These are phyloP conservation scores for Macrocybe gigantea DNA, from an alignment of 768 basidiomycete species.

Conservation along the genomic window DNA sequence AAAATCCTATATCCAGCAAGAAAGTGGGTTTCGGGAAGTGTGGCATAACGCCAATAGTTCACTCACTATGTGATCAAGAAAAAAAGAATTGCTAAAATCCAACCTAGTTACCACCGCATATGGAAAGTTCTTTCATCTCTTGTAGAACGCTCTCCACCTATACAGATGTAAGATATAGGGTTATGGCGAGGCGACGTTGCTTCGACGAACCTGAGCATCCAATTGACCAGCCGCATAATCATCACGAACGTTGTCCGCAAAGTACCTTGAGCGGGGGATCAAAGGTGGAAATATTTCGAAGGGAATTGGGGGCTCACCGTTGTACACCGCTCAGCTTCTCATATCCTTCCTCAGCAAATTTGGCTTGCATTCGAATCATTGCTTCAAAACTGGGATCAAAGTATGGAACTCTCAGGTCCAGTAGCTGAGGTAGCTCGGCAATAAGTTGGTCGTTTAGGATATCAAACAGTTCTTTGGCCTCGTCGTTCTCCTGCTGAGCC, in stretches of 20 bases:
- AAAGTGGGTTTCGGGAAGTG: no score
- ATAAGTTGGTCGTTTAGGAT: conserved; percentile 91
- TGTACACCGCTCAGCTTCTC: conserved; percentile 95
- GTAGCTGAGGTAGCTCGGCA: conserved; percentile 81
- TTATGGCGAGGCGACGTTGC: background rate
- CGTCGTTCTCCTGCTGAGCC: conserved; percentile 96
- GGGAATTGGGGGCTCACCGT: conserved; percentile 38
- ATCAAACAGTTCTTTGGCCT: conserved; percentile 91
- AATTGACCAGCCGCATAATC: conserved; percentile 97
- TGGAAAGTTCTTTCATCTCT: conserved; percentile 94
- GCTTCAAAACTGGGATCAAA: conserved; percentile 99
- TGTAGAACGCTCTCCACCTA: conserved; percentile 95
- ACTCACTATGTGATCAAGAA: no score
- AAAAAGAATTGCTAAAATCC: background rate
- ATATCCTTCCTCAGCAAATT: conserved; percentile 97
- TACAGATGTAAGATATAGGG: background rate
- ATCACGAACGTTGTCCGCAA: conserved; percentile 84
- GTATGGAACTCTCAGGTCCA: conserved; percentile 95
- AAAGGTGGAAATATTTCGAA: background rate
- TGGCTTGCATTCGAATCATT: conserved; percentile 97
- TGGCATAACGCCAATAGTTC: no score
- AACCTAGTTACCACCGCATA: conserved; percentile 63
- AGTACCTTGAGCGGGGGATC: conserved; percentile 53
- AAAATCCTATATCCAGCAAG: no score
- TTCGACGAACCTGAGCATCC: conserved; percentile 72